Evolutionary conservation across 306 rosid genomes (phyloP).

Genomic region (Abrus precatorius): DNA sequence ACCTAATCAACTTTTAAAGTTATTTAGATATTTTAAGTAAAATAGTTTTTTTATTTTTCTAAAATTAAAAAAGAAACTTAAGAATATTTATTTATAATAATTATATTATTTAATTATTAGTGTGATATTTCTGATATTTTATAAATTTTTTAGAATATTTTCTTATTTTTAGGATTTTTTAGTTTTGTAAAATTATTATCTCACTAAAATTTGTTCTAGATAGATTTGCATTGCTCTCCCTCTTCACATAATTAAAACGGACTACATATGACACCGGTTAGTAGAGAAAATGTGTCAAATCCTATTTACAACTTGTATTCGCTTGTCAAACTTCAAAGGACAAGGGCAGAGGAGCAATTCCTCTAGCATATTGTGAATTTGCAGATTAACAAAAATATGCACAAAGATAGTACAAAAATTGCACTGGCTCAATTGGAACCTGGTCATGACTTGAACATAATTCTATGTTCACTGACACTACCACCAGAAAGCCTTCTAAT

Average conservation of each 20-base stretch:
- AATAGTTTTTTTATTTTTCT: too few species aligned
- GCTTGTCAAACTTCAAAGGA: slow-evolving; percentile 44
- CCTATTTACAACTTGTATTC: slow-evolving; percentile 53
- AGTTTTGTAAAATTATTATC: too few species aligned
- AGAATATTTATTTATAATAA: too few species aligned
- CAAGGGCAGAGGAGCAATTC: slow-evolving; percentile 13
- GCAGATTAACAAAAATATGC: slow-evolving; percentile 38
- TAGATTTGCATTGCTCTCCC: slow-evolving; percentile 47
- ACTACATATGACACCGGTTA: slow-evolving; percentile 40
- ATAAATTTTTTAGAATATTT: too few species aligned
- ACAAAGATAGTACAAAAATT: slow-evolving; percentile 16
- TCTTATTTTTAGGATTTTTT: too few species aligned
- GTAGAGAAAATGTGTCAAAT: slow-evolving; percentile 38
- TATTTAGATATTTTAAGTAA: too few species aligned
- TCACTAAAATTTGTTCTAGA: background rate
- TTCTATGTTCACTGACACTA: slow-evolving; percentile 85
- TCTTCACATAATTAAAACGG: slow-evolving; percentile 29
- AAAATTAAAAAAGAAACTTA: too few species aligned
- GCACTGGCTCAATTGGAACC: slow-evolving; percentile 48
- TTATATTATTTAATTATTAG: too few species aligned
- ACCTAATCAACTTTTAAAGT: too few species aligned
- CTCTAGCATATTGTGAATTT: slow-evolving; percentile 31
- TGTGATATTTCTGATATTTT: too few species aligned
- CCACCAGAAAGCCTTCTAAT: slow-evolving; percentile 73
- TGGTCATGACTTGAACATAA: slow-evolving; percentile 59